phyloP scores from a whole-genome alignment of 306 rosid species.

The Albizia julibrissin region DNA sequence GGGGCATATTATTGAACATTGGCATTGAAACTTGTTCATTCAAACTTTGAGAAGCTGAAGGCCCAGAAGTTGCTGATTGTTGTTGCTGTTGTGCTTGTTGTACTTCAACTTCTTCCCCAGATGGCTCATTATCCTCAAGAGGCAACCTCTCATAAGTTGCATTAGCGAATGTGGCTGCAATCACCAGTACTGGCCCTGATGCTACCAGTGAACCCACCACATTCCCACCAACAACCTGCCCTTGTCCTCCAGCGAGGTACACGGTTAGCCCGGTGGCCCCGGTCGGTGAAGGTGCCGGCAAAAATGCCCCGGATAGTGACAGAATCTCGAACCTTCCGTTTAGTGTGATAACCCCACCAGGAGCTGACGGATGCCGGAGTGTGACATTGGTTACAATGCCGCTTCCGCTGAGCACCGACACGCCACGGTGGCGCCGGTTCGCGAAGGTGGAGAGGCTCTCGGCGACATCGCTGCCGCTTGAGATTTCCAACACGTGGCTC shows the following conservation, averaged over 20 bases:
- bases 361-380: slow-evolving; percentile 67
- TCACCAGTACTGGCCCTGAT: slow-evolving; percentile 69
- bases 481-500: slow-evolving; percentile 77
- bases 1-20: slow-evolving; percentile 47
- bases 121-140: slow-evolving; percentile 50
- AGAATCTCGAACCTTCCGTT: slow-evolving; percentile 75
- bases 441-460: slow-evolving; percentile 69
- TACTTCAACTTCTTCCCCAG: slow-evolving; percentile 44
- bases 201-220: slow-evolving; percentile 73
- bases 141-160: slow-evolving; percentile 83
- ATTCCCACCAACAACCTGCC: slow-evolving; percentile 77
- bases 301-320: slow-evolving; percentile 71
- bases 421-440: slow-evolving; percentile 72
- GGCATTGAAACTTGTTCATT: slow-evolving; percentile 51
- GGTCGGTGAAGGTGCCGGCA: slow-evolving; percentile 79
- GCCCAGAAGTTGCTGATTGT: slow-evolving; percentile 29
- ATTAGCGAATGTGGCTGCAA: slow-evolving; percentile 80
- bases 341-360: slow-evolving; percentile 54
- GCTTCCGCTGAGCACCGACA: slow-evolving; percentile 71
- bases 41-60: slow-evolving; percentile 44
- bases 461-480: slow-evolving; percentile 62
- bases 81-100: slow-evolving; percentile 17
- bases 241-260: slow-evolving; percentile 72
- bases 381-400: slow-evolving; percentile 73
- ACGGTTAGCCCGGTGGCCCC: slow-evolving; percentile 65